Base-by-base conservation (phyloP, 768 basidiomycete species). In the Hericium alpestre region DNA sequence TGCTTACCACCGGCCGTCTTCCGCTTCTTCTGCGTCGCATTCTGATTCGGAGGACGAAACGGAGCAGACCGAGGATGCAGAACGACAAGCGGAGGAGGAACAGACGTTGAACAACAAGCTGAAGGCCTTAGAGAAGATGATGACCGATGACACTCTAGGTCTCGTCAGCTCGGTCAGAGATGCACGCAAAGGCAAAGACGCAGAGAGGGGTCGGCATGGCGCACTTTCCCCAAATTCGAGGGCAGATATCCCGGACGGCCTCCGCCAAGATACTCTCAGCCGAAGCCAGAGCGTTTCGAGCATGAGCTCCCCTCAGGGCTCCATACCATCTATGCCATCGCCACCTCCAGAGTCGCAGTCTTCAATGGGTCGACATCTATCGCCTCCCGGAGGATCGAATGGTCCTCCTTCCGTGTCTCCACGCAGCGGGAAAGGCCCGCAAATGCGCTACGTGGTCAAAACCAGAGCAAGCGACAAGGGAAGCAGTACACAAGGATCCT, bases 241-340 rank as follows among this genome's bases (percentile, higher is more conserved):
- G n/a, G 22, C n/a, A 27, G 23, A 49, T 76, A n/a, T 73, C 70
- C 13, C 69, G 65, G 72, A 37, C 67, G 81, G 74, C 63, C 73
- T 72, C 59, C 79, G 79, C 63, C 74, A 50, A 7, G 38, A 49
- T 51, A 38, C 6, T 16, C 55, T 49, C 4, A 60, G 61, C 43
- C 59, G 77, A 20, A 86, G 85, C 59, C 86, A 85, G 58, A 90
- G 87, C 63, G 74, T 87, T 9, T 89, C 88, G 4, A 86, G 85
- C 66, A 72, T 81, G 12, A 80, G 81, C 59, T 90, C 90, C 18
- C 84, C 84, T 1, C 86, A 79, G 50, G 84, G 83, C 16, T 92
- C 90, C 0, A 86, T 90, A 38, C 87, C 87, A 1, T 87, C 87
- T 15, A 90, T 92, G 23, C 83, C 89, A 0, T 90, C 89, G 0